These are phyloP conservation scores for Saccharomyces hybrid DNA, from an alignment of 1,139 yeast species.

Conservation along the genomic window DNA sequence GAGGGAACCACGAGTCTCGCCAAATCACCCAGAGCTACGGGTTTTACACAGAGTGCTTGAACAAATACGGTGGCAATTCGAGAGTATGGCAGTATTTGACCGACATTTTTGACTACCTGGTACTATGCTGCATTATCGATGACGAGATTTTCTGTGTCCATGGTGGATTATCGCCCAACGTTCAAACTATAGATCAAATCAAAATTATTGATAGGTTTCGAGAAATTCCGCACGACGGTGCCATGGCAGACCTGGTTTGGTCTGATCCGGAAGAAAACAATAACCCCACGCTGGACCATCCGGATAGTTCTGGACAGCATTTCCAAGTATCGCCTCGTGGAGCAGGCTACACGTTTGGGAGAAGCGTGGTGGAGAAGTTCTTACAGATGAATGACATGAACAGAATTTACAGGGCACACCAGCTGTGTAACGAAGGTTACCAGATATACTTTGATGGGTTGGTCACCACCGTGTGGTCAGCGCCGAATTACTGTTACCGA, in stretches of 20 bases:
- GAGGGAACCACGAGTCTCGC: conserved; percentile 95
- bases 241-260: conserved; percentile 99
- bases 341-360: conserved; percentile 95
- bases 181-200: conserved; percentile 88
- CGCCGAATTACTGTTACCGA: conserved; percentile 93
- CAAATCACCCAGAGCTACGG: conserved; percentile 97
- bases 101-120: conserved; percentile 84
- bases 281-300: not conserved
- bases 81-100: conserved; percentile 82
- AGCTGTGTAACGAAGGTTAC: conserved; percentile 90
- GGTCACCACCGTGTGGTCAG: conserved; percentile 97
- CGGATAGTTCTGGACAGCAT: conserved; percentile 36
- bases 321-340: conserved; percentile 91
- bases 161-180: conserved; percentile 92
- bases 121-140: conserved; percentile 88
- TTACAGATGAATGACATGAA: conserved; percentile 67
- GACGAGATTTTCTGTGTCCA: conserved; percentile 91
- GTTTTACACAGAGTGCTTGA: conserved; percentile 85
- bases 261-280: conserved; percentile 79
- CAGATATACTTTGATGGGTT: conserved; percentile 86
- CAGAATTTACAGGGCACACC: conserved; percentile 89
- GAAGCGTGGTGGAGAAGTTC: conserved; percentile 82
- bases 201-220: conserved; percentile 80
- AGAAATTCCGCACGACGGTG: conserved; percentile 97
- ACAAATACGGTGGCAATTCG: conserved; percentile 64